These are phyloP conservation scores for Trypanosoma vivax DNA, from an alignment of 208 protist genomes.

Conservation along the genomic window DNA sequence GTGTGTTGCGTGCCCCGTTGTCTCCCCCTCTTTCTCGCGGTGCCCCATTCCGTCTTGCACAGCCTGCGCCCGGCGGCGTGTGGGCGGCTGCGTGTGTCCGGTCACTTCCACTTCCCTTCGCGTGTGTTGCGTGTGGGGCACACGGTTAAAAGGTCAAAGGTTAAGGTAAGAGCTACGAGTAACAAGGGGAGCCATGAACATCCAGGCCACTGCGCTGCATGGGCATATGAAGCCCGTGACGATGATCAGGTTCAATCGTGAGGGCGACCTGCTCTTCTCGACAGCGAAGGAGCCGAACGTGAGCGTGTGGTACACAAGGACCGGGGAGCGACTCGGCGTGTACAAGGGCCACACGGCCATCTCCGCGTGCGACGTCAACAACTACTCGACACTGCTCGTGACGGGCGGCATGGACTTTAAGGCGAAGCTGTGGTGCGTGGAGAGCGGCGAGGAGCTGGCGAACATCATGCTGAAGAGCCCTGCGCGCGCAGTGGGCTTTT, in stretches of 20 bases:
- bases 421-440: slow-evolving; percentile 84
- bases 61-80: too few relatives aligned
- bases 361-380: slow-evolving; percentile 91
- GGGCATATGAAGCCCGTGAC: slow-evolving; percentile 89
- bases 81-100: too few relatives aligned
- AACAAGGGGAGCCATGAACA: slow-evolving; percentile 27
- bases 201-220: slow-evolving; percentile 70
- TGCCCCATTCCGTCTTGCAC: too few relatives aligned
- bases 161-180: slow-evolving; percentile 4
- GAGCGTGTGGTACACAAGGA: slow-evolving; percentile 92
- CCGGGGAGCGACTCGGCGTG: slow-evolving; percentile 94
- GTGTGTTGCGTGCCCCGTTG: neutral
- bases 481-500: slow-evolving; percentile 72
- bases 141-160: neutral
- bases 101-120: neutral
- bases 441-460: slow-evolving; percentile 85
- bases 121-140: neutral
- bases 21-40: too few relatives aligned
- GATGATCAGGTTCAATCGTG: slow-evolving; percentile 95
- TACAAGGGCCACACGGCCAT: slow-evolving; percentile 93
- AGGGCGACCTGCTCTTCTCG: slow-evolving; percentile 97
- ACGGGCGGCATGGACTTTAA: slow-evolving; percentile 76
- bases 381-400: slow-evolving; percentile 76
- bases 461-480: slow-evolving; percentile 66
- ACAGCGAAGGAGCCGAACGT: slow-evolving; percentile 90